Percentiles rank a stretch among this genome's conserved stretches.
Evolutionary conservation across 495 filamentous ascomycete species (phyloP).

Genomic region (Penicillium ochrochloron): DNA sequence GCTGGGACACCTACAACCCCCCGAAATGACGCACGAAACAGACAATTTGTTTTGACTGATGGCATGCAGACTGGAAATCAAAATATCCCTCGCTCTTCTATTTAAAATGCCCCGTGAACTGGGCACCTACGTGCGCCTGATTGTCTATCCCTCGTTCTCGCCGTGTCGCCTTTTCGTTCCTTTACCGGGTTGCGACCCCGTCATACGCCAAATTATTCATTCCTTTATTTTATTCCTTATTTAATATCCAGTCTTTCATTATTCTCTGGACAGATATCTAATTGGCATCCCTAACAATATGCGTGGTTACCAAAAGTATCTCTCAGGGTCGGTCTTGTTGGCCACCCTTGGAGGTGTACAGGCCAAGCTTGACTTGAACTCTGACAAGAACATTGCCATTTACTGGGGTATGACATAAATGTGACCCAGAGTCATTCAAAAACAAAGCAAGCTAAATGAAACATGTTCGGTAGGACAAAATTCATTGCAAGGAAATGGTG

Average conservation of each 20-base stretch:
- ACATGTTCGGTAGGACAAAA: too few relatives aligned
- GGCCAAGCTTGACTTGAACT: conserved; percentile 48
- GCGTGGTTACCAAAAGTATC: conserved; percentile 31
- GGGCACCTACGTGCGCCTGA: background rate
- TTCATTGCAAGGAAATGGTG: conserved; percentile 52
- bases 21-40: conserved; percentile 17
- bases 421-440: too few relatives aligned
- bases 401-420: conserved; percentile 72
- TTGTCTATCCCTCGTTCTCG: conserved; percentile 4
- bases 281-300: conserved; percentile 24
- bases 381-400: conserved; percentile 57
- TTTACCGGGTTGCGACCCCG: conserved; percentile 17
- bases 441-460: too few relatives aligned
- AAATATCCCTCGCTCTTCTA: conserved; percentile 27
- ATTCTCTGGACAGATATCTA: background rate
- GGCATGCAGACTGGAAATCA: conserved; percentile 23
- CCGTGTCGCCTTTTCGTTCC: conserved; percentile 13
- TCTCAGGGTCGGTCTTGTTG: conserved; percentile 34
- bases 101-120: conserved; percentile 20
- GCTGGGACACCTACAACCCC: conserved; percentile 6
- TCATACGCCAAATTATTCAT: conserved; percentile 14
- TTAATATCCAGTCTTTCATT: conserved; percentile 14
- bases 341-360: conserved; percentile 40
- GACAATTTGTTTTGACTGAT: conserved; percentile 24
- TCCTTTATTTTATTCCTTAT: conserved; percentile 8